Evolutionary conservation across 345 rosid genomes (phyloP).

Genomic region (Mercurialis annua): DNA sequence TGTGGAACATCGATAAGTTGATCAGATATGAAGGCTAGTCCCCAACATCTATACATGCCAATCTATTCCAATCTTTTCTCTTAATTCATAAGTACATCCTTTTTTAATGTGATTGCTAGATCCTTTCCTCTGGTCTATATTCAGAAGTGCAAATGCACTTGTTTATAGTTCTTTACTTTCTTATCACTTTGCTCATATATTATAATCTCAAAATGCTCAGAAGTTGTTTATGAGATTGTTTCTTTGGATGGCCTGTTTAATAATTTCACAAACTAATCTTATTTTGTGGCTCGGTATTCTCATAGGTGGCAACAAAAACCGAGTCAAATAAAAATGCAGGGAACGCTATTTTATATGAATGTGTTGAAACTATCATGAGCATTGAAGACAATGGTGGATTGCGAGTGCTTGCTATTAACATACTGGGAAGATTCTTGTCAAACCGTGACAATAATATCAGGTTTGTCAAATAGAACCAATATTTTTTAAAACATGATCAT

Average conservation of each 20-base stretch:
- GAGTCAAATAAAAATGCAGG: slow-evolving; percentile 99
- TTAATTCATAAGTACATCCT: neutral
- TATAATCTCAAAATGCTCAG: neutral
- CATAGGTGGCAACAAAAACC: slow-evolving; percentile 97
- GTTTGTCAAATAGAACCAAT: slow-evolving; percentile 27
- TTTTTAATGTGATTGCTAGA: neutral
- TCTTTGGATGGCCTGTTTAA: slow-evolving; percentile 5
- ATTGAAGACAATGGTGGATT: slow-evolving; percentile 92
- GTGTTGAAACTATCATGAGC: slow-evolving; percentile 98
- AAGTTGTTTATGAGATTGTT: neutral
- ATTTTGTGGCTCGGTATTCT: slow-evolving; percentile 23
- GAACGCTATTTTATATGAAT: slow-evolving; percentile 94
- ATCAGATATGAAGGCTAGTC: slow-evolving; percentile 1
- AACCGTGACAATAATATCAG: slow-evolving; percentile 99
- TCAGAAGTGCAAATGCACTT: neutral
- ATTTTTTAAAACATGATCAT: neutral
- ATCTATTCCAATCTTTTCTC: neutral
- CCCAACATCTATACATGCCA: neutral
- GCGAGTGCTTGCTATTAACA: slow-evolving; percentile 98
- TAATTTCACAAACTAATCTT: neutral
- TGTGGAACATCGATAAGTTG: neutral
- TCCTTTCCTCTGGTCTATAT: slow-evolving; percentile 1
- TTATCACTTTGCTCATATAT: neutral
- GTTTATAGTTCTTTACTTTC: neutral
- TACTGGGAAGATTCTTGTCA: slow-evolving; percentile 94